Conservation (phyloP, 2,329 filamentous ascomycete species). For the Harringtonia lauricola region DNA sequence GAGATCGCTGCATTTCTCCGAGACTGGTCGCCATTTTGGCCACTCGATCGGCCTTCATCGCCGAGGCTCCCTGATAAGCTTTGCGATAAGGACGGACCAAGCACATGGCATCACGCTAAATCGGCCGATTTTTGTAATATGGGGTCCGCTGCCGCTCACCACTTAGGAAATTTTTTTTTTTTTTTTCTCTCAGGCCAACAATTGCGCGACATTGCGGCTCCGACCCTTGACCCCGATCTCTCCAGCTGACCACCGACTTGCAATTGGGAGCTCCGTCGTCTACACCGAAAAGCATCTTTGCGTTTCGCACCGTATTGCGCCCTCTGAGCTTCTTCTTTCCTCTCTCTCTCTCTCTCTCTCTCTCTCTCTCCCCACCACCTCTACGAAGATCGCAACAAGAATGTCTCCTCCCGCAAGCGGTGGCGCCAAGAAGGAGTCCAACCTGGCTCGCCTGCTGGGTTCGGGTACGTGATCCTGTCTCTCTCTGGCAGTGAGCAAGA, state of each 20-base stretch:
- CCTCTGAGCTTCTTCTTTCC: background rate
- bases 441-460: conserved; percentile 75
- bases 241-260: too few relatives aligned
- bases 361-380: background rate
- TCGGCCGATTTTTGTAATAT: too few relatives aligned
- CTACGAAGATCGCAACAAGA: background rate
- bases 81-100: too few relatives aligned
- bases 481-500: too few relatives aligned
- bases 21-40: too few relatives aligned
- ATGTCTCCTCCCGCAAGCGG: conserved; percentile 50
- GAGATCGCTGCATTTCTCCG: too few relatives aligned
- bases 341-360: background rate
- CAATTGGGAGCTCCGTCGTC: too few relatives aligned
- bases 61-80: too few relatives aligned
- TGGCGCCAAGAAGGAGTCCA: conserved; percentile 66
- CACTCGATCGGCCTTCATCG: too few relatives aligned
- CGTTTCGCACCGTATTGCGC: background rate
- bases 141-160: background rate
- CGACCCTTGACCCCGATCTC: too few relatives aligned
- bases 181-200: background rate
- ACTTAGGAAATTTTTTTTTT: conserved; percentile 1
- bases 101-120: background rate
- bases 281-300: too few relatives aligned
- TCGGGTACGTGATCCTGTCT: conserved; percentile 58
- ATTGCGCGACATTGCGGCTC: too few relatives aligned